A percentile compares a stretch with the other conserved stretches of the same genome.
Conservation (phyloP, 495 filamentous ascomycete species). For the Cercophora samala region DNA sequence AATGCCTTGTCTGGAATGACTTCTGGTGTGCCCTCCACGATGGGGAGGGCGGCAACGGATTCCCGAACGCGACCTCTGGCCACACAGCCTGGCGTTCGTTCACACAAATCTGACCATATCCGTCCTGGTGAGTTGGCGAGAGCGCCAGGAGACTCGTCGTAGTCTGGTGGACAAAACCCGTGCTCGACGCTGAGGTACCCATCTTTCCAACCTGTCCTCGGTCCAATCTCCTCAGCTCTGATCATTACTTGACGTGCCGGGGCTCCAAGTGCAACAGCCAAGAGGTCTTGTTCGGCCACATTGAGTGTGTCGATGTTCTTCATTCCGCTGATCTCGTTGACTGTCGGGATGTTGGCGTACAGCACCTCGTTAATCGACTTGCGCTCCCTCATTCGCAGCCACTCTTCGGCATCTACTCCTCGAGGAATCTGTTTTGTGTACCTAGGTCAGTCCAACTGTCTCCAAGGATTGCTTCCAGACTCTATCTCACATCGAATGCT, state of each 20-base stretch:
- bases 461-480: neutral
- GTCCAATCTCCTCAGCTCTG: slow-evolving; percentile 50
- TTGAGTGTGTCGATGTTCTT: slow-evolving; percentile 45
- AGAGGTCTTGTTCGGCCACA: slow-evolving; percentile 43
- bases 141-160: slow-evolving; percentile 46
- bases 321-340: slow-evolving; percentile 31
- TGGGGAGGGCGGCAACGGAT: slow-evolving; percentile 45
- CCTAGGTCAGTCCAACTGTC: slow-evolving; percentile 14
- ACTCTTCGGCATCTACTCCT: slow-evolving; percentile 38
- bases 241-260: slow-evolving; percentile 52
- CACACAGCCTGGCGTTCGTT: slow-evolving; percentile 52
- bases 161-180: slow-evolving; percentile 51
- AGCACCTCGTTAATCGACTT: slow-evolving; percentile 42
- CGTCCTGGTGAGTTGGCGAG: slow-evolving; percentile 48
- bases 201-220: slow-evolving; percentile 51
- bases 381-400: slow-evolving; percentile 36
- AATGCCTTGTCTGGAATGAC: slow-evolving; percentile 50
- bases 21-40: slow-evolving; percentile 46
- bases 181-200: slow-evolving; percentile 51
- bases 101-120: slow-evolving; percentile 53
- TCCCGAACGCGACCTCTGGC: slow-evolving; percentile 48
- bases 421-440: slow-evolving; percentile 31
- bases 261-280: slow-evolving; percentile 50
- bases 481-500: slow-evolving; percentile 37
- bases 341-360: slow-evolving; percentile 34